Conservation (phyloP, 2,329 filamentous ascomycete genomes). For the Cytospora paraplurivora region DNA sequence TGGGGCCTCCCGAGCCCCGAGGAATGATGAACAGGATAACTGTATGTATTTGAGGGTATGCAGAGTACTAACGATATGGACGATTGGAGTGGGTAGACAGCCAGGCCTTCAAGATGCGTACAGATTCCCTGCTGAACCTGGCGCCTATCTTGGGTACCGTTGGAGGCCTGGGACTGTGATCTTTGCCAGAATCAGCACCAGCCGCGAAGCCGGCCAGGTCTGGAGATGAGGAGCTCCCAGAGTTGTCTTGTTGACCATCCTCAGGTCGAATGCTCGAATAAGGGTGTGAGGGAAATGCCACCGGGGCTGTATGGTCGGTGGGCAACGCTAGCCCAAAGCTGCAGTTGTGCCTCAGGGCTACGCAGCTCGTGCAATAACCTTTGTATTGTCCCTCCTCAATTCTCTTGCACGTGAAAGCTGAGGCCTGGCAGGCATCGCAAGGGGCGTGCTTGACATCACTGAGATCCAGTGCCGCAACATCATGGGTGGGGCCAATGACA, state of each 20-base stretch:
- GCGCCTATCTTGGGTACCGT: slow-evolving; percentile 65
- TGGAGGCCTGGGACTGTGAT: slow-evolving; percentile 30
- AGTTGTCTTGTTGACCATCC: slow-evolving; percentile 35
- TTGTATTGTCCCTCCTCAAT: slow-evolving; percentile 61
- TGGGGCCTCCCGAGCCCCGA: not conserved
- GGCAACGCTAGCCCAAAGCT: slow-evolving; percentile 52
- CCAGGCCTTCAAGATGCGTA: slow-evolving; percentile 84
- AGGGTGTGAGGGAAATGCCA: slow-evolving; percentile 48
- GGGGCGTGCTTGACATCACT: slow-evolving; percentile 50
- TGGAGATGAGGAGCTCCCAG: slow-evolving; percentile 30
- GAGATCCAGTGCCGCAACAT: slow-evolving; percentile 36
- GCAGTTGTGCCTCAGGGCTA: slow-evolving; percentile 60
- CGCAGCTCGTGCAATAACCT: slow-evolving; percentile 64
- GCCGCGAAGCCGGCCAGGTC: slow-evolving; percentile 34
- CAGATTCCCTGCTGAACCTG: slow-evolving; percentile 77
- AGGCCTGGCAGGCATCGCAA: slow-evolving; percentile 54
- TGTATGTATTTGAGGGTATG: not conserved
- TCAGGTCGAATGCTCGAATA: slow-evolving; percentile 45
- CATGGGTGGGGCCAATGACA: slow-evolving; percentile 24
- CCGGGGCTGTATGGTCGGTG: slow-evolving; percentile 39
- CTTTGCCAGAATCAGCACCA: slow-evolving; percentile 30
- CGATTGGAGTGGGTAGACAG: slow-evolving; percentile 76
- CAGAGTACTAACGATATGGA: slow-evolving; percentile 63
- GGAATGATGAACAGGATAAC: not conserved
- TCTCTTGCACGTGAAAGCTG: slow-evolving; percentile 61